Conservation (phyloP, 495 filamentous ascomycete genomes). For the Neurospora africana region DNA sequence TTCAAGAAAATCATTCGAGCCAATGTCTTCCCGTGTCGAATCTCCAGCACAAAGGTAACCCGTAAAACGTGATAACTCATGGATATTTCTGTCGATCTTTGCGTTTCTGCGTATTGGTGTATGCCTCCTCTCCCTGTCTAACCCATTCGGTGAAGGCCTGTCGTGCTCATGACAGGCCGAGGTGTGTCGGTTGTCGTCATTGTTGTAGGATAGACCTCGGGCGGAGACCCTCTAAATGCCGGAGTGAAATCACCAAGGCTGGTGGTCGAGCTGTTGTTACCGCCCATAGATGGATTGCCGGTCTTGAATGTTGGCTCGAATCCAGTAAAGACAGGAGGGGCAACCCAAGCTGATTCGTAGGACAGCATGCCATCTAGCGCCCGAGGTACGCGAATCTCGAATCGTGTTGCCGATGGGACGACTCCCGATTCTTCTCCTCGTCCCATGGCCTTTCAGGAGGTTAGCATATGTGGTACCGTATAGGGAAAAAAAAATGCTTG, state of each 20-base stretch:
- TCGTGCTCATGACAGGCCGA: conserved; percentile 13
- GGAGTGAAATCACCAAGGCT: neutral
- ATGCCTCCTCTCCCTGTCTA: neutral
- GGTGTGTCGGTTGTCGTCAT: conserved; percentile 30
- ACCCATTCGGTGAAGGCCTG: conserved; percentile 1
- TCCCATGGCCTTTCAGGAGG: conserved; percentile 31
- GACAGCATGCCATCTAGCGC: conserved; percentile 30
- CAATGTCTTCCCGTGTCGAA: neutral
- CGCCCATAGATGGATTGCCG: neutral
- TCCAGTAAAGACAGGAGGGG: neutral
- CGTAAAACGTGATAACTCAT: neutral
- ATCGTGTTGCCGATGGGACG: conserved; percentile 6
- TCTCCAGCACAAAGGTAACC: neutral
- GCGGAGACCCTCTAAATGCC: neutral
- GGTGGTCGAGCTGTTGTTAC: conserved; percentile 3
- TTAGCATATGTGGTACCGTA: neutral
- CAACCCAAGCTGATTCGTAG: neutral
- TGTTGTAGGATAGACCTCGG: conserved; percentile 11
- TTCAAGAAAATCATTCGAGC: neutral
- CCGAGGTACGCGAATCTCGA: conserved; percentile 31
- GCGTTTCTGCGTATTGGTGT: neutral
- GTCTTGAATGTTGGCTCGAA: neutral
- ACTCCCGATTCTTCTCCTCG: conserved; percentile 29
- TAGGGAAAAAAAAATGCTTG: neutral
- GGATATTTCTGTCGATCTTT: neutral